These are phyloP conservation scores for Pichia sp. DNA, from an alignment of 1,139 yeast species.

Conservation along the genomic window DNA sequence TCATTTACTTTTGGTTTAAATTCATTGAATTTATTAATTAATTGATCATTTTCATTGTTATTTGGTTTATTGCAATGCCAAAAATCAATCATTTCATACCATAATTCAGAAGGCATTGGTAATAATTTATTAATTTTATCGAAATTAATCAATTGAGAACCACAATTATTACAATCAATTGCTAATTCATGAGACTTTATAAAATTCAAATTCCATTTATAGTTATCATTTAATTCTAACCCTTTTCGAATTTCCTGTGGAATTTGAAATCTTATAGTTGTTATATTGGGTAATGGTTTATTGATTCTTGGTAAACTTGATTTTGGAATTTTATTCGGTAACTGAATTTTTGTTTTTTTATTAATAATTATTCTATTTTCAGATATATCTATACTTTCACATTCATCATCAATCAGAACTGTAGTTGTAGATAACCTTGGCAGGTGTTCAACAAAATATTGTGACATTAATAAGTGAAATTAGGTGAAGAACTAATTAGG, in stretches of 20 bases:
- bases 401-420: not conserved
- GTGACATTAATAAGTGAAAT: not conserved
- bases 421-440: not conserved
- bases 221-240: conserved; percentile 12
- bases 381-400: not conserved
- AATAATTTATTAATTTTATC: conserved; percentile 31
- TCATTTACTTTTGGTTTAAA: conserved; percentile 42
- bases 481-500: not conserved
- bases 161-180: conserved; percentile 16
- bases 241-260: not conserved
- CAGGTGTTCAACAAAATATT: not conserved
- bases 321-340: not conserved
- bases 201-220: conserved; percentile 20
- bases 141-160: conserved; percentile 10
- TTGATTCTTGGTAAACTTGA: not conserved
- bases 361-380: not conserved
- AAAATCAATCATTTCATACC: conserved; percentile 95
- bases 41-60: conserved; percentile 16
- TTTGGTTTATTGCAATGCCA: conserved; percentile 97
- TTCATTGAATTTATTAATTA: conserved; percentile 24
- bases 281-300: not conserved
- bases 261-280: not conserved
- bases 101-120: conserved; percentile 84
- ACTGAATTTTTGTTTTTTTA: not conserved
- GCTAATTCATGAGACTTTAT: not conserved